Percentiles rank a stretch among this genome's conserved stretches.
phyloP scores from a whole-genome alignment of 495 filamentous ascomycete genomes.

The Cercophora scortea region DNA sequence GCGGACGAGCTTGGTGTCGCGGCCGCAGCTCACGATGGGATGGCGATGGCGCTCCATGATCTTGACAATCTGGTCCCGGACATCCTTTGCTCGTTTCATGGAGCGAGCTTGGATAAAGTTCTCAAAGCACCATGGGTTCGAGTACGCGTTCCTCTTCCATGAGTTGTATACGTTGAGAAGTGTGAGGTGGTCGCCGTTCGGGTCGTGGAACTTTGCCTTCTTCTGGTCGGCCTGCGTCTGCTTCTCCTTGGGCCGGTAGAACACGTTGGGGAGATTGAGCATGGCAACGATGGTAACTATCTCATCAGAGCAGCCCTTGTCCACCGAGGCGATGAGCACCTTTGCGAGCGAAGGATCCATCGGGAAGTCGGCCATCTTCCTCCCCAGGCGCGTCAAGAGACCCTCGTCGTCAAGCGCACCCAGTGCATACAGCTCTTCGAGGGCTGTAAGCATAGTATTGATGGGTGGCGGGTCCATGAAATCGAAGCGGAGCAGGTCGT shows the following conservation, averaged over 20 bases:
- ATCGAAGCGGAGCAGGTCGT: constrained; percentile 93
- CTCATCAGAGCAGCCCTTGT: constrained; percentile 86
- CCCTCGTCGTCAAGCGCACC: constrained; percentile 95
- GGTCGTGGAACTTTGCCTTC: constrained; percentile 95
- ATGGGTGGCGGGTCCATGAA: constrained; percentile 97
- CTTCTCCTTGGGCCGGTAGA: constrained; percentile 95
- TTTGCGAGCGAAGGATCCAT: constrained; percentile 84
- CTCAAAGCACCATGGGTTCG: constrained; percentile 89
- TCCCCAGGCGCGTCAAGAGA: constrained; percentile 80
- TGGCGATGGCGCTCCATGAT: constrained; percentile 90
- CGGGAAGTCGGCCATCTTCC: constrained; percentile 98
- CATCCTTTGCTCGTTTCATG: constrained; percentile 85
- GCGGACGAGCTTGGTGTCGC: constrained; percentile 80
- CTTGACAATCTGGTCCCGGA: constrained; percentile 80
- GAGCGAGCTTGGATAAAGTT: constrained; percentile 92
- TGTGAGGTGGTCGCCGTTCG: constrained; percentile 88
- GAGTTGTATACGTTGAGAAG: constrained; percentile 93
- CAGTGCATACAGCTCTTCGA: constrained; percentile 91
- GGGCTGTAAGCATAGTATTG: constrained; percentile 92
- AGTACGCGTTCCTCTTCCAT: constrained; percentile 79
- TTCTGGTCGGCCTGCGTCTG: constrained; percentile 94
- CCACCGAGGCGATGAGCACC: constrained; percentile 78
- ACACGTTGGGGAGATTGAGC: constrained; percentile 77
- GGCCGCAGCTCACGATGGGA: constrained; percentile 70
- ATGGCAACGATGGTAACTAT: constrained; percentile 92